Percentiles rank a stretch among this genome's conserved stretches.
Evolutionary conservation across 352 stramenopile species (phyloP).

Genomic region (Phytophthora fragariaefolia): DNA sequence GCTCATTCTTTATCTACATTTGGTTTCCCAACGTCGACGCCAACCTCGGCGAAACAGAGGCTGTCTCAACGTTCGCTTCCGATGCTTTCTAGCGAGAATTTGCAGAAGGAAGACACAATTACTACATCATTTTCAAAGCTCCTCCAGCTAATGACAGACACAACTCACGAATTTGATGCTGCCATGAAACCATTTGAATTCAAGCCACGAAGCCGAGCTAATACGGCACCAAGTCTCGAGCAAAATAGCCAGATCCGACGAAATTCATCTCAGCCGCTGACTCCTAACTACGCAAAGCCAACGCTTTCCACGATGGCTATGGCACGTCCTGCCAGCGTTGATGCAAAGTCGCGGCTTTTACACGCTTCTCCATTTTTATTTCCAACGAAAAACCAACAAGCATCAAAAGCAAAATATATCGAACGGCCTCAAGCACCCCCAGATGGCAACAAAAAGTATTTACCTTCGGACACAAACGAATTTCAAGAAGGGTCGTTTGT

Average conservation of each 20-base stretch:
- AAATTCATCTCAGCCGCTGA: background rate
- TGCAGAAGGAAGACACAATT: slow-evolving; percentile 22
- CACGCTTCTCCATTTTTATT: slow-evolving; percentile 14
- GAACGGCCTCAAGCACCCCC: background rate
- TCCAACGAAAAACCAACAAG: slow-evolving; percentile 7
- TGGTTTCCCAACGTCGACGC: slow-evolving; percentile 10
- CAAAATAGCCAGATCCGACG: background rate
- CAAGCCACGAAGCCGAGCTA: slow-evolving; percentile 16
- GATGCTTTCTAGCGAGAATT: background rate
- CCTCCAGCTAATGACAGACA: slow-evolving; percentile 39
- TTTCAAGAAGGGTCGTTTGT: slow-evolving; percentile 42
- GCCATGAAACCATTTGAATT: slow-evolving; percentile 7
- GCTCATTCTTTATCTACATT: slow-evolving; percentile 15
- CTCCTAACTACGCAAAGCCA: slow-evolving; percentile 33
- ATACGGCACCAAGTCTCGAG: slow-evolving; percentile 5
- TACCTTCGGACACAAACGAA: slow-evolving; percentile 30
- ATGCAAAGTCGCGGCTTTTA: slow-evolving; percentile 13
- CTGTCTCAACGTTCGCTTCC: background rate
- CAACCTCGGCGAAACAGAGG: slow-evolving; percentile 21
- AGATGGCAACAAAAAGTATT: slow-evolving; percentile 12
- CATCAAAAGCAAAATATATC: background rate
- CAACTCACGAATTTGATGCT: slow-evolving; percentile 5
- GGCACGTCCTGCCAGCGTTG: slow-evolving; percentile 27
- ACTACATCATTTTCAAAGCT: slow-evolving; percentile 45
- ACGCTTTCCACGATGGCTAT: slow-evolving; percentile 17